Percentiles rank a stretch among this genome's conserved stretches.
Conservation (phyloP, 2,329 filamentous ascomycete genomes). For the Pyricularia grisea region DNA sequence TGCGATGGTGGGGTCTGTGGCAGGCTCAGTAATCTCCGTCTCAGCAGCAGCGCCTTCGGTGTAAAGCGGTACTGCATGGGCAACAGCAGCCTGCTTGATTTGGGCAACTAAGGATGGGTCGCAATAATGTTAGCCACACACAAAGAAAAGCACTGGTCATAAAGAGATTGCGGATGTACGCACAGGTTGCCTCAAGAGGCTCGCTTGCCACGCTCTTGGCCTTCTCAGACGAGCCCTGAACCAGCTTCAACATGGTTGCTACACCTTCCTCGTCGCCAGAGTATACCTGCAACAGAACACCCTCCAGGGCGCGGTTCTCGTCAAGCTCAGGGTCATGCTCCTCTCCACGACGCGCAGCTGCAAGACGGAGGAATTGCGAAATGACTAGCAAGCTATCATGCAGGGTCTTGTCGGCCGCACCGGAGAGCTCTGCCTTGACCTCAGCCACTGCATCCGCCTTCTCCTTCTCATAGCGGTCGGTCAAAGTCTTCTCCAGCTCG, state of each 20-base stretch:
- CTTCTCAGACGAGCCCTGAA: constrained; percentile 59
- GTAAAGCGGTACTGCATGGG: constrained; percentile 37
- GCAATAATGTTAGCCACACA: not conserved
- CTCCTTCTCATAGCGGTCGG: constrained; percentile 41
- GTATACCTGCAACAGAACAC: constrained; percentile 69
- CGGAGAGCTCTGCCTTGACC: constrained; percentile 43
- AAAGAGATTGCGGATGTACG: constrained; percentile 6
- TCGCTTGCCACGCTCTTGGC: constrained; percentile 58
- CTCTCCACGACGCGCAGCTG: constrained; percentile 64
- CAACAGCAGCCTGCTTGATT: constrained; percentile 44
- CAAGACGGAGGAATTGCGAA: constrained; percentile 72
- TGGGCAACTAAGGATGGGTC: constrained; percentile 35
- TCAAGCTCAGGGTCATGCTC: constrained; percentile 55
- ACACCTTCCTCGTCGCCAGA: constrained; percentile 68
- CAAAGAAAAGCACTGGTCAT: not conserved
- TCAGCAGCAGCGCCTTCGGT: constrained; percentile 23
- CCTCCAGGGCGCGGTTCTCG: constrained; percentile 74
- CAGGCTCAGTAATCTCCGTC: constrained; percentile 19
- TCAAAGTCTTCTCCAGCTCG: constrained; percentile 48
- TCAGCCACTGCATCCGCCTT: constrained; percentile 44
- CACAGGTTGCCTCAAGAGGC: constrained; percentile 62
- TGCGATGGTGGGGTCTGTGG: constrained; percentile 57
- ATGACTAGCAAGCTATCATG: constrained; percentile 59
- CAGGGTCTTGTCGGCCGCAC: constrained; percentile 45
- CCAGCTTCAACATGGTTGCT: constrained; percentile 65